These are phyloP conservation scores for Ascochyta rabiei DNA, from an alignment of 2,329 filamentous ascomycete species.

Conservation along the genomic window DNA sequence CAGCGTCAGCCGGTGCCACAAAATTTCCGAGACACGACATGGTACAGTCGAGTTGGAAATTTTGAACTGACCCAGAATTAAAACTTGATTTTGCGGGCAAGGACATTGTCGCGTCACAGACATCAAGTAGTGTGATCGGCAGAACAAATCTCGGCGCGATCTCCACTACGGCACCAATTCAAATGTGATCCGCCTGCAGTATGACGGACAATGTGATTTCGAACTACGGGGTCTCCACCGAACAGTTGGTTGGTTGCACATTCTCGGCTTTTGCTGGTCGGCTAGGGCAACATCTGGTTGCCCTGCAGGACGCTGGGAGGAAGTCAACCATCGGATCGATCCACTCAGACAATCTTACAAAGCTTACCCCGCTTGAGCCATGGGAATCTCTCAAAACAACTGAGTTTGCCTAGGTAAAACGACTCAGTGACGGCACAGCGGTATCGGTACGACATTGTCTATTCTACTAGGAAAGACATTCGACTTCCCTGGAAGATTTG, in stretches of 20 bases:
- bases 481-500: background rate
- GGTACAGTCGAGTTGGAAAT: background rate
- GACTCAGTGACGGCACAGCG: background rate
- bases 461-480: background rate
- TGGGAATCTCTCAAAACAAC: background rate
- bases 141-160: slow-evolving; percentile 3
- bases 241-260: background rate
- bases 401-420: background rate
- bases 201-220: background rate
- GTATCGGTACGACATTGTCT: background rate
- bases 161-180: background rate
- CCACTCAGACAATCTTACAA: background rate
- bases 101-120: background rate
- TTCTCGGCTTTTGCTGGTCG: background rate
- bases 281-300: background rate
- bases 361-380: background rate
- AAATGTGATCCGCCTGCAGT: background rate
- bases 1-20: background rate
- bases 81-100: background rate
- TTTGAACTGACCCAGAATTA: background rate
- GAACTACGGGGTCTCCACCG: background rate
- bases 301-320: background rate
- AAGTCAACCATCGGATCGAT: background rate
- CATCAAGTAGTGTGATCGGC: background rate
- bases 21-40: background rate